These are phyloP conservation scores for Mycena alexandri DNA, from an alignment of 768 basidiomycete genomes.

Conservation along the genomic window DNA sequence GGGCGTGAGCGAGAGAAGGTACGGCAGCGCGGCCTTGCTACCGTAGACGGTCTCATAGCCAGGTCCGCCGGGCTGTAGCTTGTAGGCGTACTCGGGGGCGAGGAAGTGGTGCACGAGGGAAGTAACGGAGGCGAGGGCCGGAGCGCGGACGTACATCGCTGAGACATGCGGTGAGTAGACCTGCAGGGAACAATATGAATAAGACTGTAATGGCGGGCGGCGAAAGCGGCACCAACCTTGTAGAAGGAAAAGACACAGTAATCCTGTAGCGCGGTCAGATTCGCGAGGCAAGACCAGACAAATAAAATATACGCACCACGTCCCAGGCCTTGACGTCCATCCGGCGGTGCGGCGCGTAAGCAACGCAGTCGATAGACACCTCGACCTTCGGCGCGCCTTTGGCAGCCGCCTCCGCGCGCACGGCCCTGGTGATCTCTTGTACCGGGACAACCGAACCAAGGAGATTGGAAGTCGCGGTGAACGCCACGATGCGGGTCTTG, in stretches of 20 bases:
- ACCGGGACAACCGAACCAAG: slow-evolving; percentile 77
- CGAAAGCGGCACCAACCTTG: slow-evolving; percentile 63
- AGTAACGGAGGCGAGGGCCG: slow-evolving; percentile 65
- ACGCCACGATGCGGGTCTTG: slow-evolving; percentile 79
- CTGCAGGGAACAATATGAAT: slow-evolving; percentile 48
- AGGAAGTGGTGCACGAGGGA: slow-evolving; percentile 83
- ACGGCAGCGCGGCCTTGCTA: slow-evolving; percentile 69
- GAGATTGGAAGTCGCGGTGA: slow-evolving; percentile 82
- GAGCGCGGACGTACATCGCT: slow-evolving; percentile 69
- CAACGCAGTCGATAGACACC: slow-evolving; percentile 81
- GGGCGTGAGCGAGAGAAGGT: slow-evolving; percentile 72
- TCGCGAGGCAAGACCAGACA: not conserved
- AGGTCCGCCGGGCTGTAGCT: slow-evolving; percentile 80
- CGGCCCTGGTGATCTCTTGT: slow-evolving; percentile 64
- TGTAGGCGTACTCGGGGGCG: slow-evolving; percentile 59
- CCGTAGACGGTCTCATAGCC: slow-evolving; percentile 80
- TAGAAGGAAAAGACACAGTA: slow-evolving; percentile 80
- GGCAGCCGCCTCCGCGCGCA: slow-evolving; percentile 63
- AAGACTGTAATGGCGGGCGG: not conserved
- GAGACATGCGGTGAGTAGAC: slow-evolving; percentile 83
- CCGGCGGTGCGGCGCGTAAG: slow-evolving; percentile 79
- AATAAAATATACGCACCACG: slow-evolving; percentile 45
- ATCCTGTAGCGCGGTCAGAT: slow-evolving; percentile 50
- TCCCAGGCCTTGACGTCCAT: slow-evolving; percentile 85
- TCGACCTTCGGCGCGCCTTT: slow-evolving; percentile 72